Percentiles rank a stretch among this genome's conserved stretches.
Evolutionary conservation across 2,329 filamentous ascomycete genomes (phyloP).

Genomic region (Arthrobotrys pseudoclavata): DNA sequence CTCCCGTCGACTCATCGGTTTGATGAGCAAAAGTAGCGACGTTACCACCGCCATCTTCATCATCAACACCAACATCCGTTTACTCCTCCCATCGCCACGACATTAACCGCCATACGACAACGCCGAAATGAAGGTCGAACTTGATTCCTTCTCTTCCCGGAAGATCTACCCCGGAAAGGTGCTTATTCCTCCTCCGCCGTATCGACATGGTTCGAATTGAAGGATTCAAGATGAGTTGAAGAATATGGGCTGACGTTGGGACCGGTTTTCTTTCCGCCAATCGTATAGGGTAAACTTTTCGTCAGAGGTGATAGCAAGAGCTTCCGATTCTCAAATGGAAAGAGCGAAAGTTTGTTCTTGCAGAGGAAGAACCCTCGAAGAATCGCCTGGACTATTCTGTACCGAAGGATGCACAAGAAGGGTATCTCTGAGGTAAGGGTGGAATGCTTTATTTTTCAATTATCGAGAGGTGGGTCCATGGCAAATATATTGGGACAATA

Average conservation of each 20-base stretch:
- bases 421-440: constrained; percentile 97
- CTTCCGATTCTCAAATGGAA: constrained; percentile 99
- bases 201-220: constrained; percentile 14
- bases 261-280: constrained; percentile 60
- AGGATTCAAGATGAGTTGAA: constrained; percentile 4
- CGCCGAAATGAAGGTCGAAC: constrained; percentile 62
- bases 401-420: constrained; percentile 99
- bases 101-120: constrained; percentile 21
- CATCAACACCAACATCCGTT: constrained; percentile 29
- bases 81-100: constrained; percentile 26
- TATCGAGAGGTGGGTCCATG: constrained; percentile 2
- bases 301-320: constrained; percentile 99
- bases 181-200: constrained; percentile 62
- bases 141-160: constrained; percentile 62
- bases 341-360: constrained; percentile 99
- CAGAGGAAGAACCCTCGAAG: constrained; percentile 99
- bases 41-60: constrained; percentile 38
- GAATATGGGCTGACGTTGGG: constrained; percentile 27
- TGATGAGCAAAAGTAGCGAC: constrained; percentile 12
- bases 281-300: constrained; percentile 94
- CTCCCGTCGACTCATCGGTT: constrained; percentile 35
- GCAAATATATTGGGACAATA: neutral
- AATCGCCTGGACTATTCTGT: constrained; percentile 98
- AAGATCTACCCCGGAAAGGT: constrained; percentile 60
- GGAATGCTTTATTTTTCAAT: neutral